Conservation (phyloP, 257 asterid species). For the Nicotiana tomentosiformis region DNA sequence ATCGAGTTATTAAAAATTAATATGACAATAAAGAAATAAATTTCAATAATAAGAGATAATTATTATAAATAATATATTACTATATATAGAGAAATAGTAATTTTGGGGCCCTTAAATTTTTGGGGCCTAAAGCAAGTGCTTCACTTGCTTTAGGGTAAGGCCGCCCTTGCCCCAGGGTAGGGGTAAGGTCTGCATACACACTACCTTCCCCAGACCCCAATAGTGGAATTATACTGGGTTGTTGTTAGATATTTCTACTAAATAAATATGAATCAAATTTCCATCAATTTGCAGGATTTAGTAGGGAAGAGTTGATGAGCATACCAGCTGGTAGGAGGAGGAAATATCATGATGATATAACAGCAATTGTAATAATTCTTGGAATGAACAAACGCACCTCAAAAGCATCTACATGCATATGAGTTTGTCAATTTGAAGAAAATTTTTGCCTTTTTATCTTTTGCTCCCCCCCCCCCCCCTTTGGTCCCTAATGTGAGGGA, state of each 20-base stretch:
- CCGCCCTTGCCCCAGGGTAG: too few relatives aligned
- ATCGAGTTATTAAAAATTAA: too few relatives aligned
- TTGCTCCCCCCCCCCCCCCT: neutral
- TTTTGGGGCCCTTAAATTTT: too few relatives aligned
- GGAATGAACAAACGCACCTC: conserved; percentile 82
- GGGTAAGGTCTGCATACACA: too few relatives aligned
- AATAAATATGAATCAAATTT: neutral
- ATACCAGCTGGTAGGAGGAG: conserved; percentile 92
- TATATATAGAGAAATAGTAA: too few relatives aligned
- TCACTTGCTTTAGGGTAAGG: too few relatives aligned
- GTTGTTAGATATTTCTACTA: neutral
- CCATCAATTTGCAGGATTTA: conserved; percentile 51
- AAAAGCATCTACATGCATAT: conserved; percentile 71
- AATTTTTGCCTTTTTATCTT: neutral
- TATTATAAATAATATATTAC: too few relatives aligned
- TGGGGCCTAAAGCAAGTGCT: too few relatives aligned
- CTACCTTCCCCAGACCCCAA: too few relatives aligned
- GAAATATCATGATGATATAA: conserved; percentile 88
- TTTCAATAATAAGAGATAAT: too few relatives aligned
- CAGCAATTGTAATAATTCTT: conserved; percentile 71
- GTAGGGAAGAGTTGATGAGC: conserved; percentile 81
- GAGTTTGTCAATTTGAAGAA: conserved; percentile 10
- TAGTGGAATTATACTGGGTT: too few relatives aligned
- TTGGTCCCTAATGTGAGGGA: neutral
- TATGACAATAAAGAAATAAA: too few relatives aligned